Base-by-base conservation (phyloP, 2,329 filamentous ascomycete species). In the Arthroderma sp. region DNA sequence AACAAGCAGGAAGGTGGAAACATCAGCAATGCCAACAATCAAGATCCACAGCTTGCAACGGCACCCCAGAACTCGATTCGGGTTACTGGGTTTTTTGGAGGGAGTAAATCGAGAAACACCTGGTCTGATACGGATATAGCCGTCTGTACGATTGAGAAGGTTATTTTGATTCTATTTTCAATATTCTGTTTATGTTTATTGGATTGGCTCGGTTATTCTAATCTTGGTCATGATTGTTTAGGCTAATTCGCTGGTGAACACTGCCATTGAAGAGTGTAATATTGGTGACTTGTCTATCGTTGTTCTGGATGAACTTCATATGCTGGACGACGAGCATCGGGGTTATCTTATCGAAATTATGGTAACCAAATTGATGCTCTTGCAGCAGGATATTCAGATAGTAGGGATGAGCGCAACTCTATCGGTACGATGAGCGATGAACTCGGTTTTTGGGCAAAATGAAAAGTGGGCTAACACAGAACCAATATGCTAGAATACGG, bases 361-460 rank as follows among this genome's bases (percentile, higher is more conserved):
- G 62, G 77, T 80, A 4, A 83, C 81, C 3, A 87, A 87, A 55
- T 56, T 87, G 29, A 63, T 85, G n/a, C 74, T 78, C 46, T 62
- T 87, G 22, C 78, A 76, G 28, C 75, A 83, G 47, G 63, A 70
- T 27, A 70, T 84, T 11, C 83, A 87, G 55, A 78, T 87, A 15
- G 66, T 86, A 47, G 83, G 81, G 52, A 87, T 88, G 83, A 87
- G 83, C 54, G 83, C 83, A 4, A 87, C 83, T 0, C 67, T 88
- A 39, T 78, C 80, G 44, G 81, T 83, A 64, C 54, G 72, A 28
- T 43, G 28, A 8, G 43, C 3, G 27, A 32, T 15, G 6, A 8
- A 31, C 28, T 40, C 15, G 15, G 15, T 22, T 22, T 22, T 22
- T 22, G 15, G 15, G 15, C 15, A 22, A 22, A 22, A 22, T 22